Base-by-base conservation (phyloP, 352 stramenopile species). In the Aphanomyces invadans region DNA sequence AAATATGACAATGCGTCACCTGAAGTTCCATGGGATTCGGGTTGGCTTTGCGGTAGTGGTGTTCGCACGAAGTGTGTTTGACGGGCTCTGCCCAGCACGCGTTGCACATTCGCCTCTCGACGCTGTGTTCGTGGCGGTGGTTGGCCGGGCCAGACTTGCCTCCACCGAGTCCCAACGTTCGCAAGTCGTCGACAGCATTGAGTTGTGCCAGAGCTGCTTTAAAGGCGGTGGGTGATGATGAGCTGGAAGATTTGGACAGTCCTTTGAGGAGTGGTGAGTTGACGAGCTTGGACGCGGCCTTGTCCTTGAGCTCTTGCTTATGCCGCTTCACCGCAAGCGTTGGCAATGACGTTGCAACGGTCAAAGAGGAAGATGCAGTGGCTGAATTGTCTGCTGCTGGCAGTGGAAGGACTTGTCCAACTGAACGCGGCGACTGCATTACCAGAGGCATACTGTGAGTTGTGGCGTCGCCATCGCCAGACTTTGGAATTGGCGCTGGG, bases 41-140 rank as follows among this genome's bases (percentile, higher is more conserved):
- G 57, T 78, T 66, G 17, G 83, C 69, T 15, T 7, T 42, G 15
- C 74, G 77, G 10, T 71, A 68, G 65, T 87, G 74, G 62, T 87
- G 79, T 45, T 88, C 81, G 46, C 84, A 91, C 28, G 77, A 76
- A 26, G 80, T 90, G 61, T 71, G 38, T 38, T 83, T 87, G 46
- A 76, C 76, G 0, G 84, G 76, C 38, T 74, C 68, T 10, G 79
- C 71, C 84, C 84, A 93, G 55, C 84, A 93, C 0, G 84, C 81
- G 49, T 89, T 77, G 74, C 84, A 93, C 84, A 91, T 90, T 28
- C 82, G 80, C 28, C 78, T 83, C 67, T 93, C 82, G 3, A 88
- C 79, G 3, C 73, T 77, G 63, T 92, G 84, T 54, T 90, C 80
- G 0, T 78, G 56, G 28, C 77, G 73, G 42, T 76, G 70, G n/a